These are phyloP conservation scores for Rhodofomes roseus DNA, from an alignment of 1,284 basidiomycete genomes.

Conservation along the genomic window DNA sequence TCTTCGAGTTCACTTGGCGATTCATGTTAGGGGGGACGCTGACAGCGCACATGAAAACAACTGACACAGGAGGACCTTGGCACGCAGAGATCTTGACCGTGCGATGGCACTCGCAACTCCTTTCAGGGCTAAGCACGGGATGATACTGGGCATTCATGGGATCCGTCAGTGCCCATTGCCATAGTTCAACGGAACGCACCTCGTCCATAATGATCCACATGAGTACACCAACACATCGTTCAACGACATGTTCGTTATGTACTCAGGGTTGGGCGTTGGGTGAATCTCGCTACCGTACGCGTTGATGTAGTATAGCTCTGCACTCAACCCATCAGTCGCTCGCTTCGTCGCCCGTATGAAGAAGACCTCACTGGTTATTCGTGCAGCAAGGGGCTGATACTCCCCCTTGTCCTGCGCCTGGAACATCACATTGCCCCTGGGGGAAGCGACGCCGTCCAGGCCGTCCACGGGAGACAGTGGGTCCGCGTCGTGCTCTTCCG, in stretches of 20 bases:
- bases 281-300: conserved; percentile 89
- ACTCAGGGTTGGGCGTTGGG: conserved; percentile 84
- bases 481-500: conserved; percentile 17
- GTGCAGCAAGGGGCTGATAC: conserved; percentile 59
- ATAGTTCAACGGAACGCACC: conserved; percentile 36
- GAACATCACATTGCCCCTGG: conserved; percentile 65
- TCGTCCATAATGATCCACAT: conserved; percentile 92
- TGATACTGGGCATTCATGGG: conserved; percentile 46
- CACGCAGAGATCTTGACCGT: conserved; percentile 63
- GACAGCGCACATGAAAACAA: conserved; percentile 6
- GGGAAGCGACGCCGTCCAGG: conserved; percentile 43
- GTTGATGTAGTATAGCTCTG: conserved; percentile 91
- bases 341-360: neutral
- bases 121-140: conserved; percentile 86
- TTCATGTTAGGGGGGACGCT: neutral
- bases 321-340: neutral
- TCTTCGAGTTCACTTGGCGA: conserved; percentile 75
- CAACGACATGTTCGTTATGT: conserved; percentile 61
- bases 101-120: conserved; percentile 83
- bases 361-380: conserved; percentile 57
- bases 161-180: neutral
- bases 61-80: conserved; percentile 84
- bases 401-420: conserved; percentile 48
- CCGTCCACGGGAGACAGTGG: conserved; percentile 40
- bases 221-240: conserved; percentile 83